Conservation (phyloP, 495 filamentous ascomycete species). For the Lepraria neglecta region DNA sequence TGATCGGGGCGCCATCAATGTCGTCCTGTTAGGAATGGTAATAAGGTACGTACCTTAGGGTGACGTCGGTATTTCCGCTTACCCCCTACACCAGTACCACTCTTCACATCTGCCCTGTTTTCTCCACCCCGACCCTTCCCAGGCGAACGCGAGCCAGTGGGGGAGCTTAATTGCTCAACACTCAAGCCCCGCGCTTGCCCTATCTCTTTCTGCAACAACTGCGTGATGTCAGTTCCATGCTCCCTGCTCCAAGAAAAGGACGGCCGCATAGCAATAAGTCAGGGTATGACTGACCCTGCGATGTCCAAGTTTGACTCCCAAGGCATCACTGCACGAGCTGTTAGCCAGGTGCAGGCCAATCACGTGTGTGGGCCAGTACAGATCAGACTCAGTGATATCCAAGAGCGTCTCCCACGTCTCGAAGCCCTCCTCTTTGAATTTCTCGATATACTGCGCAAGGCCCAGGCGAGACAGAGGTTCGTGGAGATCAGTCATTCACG, state of each 20-base stretch:
- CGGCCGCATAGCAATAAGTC: neutral
- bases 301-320: conserved; percentile 72
- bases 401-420: conserved; percentile 75
- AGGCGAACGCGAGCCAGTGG: conserved; percentile 36
- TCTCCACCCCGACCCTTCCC: conserved; percentile 23
- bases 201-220: conserved; percentile 45
- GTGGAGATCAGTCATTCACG: conserved; percentile 51
- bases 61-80: conserved; percentile 75
- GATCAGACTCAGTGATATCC: conserved; percentile 74
- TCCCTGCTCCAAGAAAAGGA: neutral
- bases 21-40: neutral
- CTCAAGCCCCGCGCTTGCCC: conserved; percentile 50
- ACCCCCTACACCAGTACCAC: conserved; percentile 25
- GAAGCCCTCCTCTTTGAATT: conserved; percentile 72
- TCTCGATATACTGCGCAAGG: conserved; percentile 63
- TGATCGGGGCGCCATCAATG: neutral
- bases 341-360: conserved; percentile 2
- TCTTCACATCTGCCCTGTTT: conserved; percentile 27
- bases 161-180: conserved; percentile 29
- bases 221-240: conserved; percentile 7
- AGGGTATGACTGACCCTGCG: conserved; percentile 47
- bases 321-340: conserved; percentile 44
- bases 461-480: conserved; percentile 63
- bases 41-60: conserved; percentile 52
- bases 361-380: conserved; percentile 39